These are phyloP conservation scores for Areca catechu DNA, from an alignment of 176 grass and related monocot genomes.

Conservation along the genomic window DNA sequence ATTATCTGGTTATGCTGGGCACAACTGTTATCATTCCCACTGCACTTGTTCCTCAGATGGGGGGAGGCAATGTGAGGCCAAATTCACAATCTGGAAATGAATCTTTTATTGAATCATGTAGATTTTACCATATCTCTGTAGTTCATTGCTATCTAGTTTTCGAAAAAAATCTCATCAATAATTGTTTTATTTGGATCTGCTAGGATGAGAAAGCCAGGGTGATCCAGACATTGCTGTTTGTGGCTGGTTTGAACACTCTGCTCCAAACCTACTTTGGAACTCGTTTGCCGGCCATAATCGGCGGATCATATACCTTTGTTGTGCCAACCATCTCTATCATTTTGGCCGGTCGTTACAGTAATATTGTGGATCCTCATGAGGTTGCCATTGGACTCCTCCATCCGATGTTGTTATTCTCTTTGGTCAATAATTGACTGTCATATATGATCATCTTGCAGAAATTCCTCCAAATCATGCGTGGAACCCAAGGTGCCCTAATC, in stretches of 20 bases:
- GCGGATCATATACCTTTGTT: slow-evolving; percentile 75
- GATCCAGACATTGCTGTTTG: slow-evolving; percentile 85
- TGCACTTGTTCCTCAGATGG: slow-evolving; percentile 96
- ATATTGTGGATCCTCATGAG: slow-evolving; percentile 64
- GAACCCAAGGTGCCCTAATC: slow-evolving; percentile 77
- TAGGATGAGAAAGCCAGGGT: slow-evolving; percentile 88
- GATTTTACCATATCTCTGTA: too few relatives aligned
- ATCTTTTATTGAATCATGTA: too few relatives aligned
- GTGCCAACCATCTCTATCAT: slow-evolving; percentile 91
- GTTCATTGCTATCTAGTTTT: background rate
- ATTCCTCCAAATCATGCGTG: slow-evolving; percentile 81
- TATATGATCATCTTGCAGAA: slow-evolving; percentile 36
- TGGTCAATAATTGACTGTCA: too few relatives aligned
- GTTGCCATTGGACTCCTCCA: slow-evolving; percentile 17
- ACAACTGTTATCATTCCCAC: slow-evolving; percentile 91
- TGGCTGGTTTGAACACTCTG: slow-evolving; percentile 93
- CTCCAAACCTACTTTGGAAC: slow-evolving; percentile 80
- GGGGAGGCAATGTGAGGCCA: slow-evolving; percentile 73
- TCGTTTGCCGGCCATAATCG: slow-evolving; percentile 72
- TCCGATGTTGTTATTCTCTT: background rate
- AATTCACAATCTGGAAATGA: background rate
- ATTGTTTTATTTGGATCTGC: background rate
- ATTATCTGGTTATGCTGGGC: slow-evolving; percentile 93
- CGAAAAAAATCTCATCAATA: background rate
- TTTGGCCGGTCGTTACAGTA: slow-evolving; percentile 65